phyloP scores from a whole-genome alignment of 2,329 filamentous ascomycete species.

The Aspergillus versicolor region DNA sequence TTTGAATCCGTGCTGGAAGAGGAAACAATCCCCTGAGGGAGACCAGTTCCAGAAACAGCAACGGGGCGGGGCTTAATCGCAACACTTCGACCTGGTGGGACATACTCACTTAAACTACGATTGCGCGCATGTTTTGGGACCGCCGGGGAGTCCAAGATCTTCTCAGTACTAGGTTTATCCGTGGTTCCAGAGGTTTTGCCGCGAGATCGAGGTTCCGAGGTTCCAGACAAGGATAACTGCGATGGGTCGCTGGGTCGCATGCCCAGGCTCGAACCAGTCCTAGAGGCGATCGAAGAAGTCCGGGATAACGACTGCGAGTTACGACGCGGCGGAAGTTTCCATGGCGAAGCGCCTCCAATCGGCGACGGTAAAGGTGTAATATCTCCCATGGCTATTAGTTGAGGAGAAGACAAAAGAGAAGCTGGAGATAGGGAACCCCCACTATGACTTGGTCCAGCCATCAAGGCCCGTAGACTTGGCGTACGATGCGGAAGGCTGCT shows the following conservation, averaged over 20 bases:
- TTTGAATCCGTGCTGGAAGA: slow-evolving; percentile 45
- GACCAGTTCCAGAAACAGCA: slow-evolving; percentile 65
- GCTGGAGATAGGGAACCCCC: slow-evolving; percentile 56
- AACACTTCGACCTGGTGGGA: slow-evolving; percentile 65
- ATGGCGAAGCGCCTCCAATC: slow-evolving; percentile 47
- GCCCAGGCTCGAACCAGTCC: slow-evolving; percentile 36
- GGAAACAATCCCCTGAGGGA: slow-evolving; percentile 48
- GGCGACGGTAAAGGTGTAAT: slow-evolving; percentile 79
- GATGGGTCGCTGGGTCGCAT: slow-evolving; percentile 38
- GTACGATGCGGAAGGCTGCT: slow-evolving; percentile 45
- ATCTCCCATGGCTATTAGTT: slow-evolving; percentile 73
- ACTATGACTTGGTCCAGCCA: slow-evolving; percentile 38
- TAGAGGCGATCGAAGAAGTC: slow-evolving; percentile 41
- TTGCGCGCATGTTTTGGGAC: slow-evolving; percentile 62
- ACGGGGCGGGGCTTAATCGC: slow-evolving; percentile 68
- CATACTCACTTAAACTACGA: slow-evolving; percentile 85
- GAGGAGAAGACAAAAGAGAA: slow-evolving; percentile 69
- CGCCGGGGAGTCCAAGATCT: slow-evolving; percentile 14
- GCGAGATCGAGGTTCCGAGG: slow-evolving; percentile 31
- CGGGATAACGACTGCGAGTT: slow-evolving; percentile 47
- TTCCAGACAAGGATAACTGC: slow-evolving; percentile 31
- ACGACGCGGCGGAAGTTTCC: slow-evolving; percentile 55
- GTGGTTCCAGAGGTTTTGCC: slow-evolving; percentile 43
- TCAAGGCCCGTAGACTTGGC: slow-evolving; percentile 44
- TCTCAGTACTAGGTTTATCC: slow-evolving; percentile 22